A percentile compares a stretch with the other conserved stretches of the same genome.
These are phyloP conservation scores for Takakia lepidozioides DNA, from an alignment of 225 moss, liverwort and hornwort genomes.

Conservation along the genomic window DNA sequence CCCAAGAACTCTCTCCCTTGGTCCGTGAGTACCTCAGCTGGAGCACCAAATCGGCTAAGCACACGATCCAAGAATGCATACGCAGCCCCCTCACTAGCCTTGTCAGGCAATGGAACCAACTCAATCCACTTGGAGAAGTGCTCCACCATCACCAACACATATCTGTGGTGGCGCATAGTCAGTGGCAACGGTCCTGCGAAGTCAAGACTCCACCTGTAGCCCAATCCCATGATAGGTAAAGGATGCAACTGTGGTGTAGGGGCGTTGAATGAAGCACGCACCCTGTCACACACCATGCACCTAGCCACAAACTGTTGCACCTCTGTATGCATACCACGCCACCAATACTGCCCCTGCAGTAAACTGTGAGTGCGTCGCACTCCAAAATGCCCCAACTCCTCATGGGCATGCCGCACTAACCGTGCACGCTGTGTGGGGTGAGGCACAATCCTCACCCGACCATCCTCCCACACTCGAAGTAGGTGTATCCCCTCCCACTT, in stretches of 20 bases:
- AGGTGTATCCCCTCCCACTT: too few species aligned
- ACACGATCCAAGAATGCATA: not conserved
- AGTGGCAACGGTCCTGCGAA: not conserved
- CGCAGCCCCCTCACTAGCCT: not conserved
- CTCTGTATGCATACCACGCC: too few species aligned
- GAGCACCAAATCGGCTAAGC: not conserved
- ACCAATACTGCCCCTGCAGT: too few species aligned
- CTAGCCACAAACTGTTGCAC: too few species aligned
- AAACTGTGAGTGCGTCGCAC: too few species aligned
- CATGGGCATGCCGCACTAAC: too few species aligned
- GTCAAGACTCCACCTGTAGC: not conserved
- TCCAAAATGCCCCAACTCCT: too few species aligned
- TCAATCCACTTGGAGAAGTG: constrained; percentile 1
- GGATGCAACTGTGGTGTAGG: not conserved
- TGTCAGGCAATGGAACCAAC: not conserved
- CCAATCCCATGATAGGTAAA: not conserved
- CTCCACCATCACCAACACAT: too few species aligned
- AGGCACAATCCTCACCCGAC: too few species aligned
- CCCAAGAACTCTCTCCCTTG: constrained; percentile 1
- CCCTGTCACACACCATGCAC: not conserved
- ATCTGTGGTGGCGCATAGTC: not conserved
- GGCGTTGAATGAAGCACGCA: not conserved
- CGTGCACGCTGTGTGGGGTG: too few species aligned
- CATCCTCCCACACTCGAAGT: too few species aligned
- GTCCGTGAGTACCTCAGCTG: not conserved